Evolutionary conservation across 2,329 filamentous ascomycete genomes (phyloP), one percentile per base, ranked within the genome.

Genomic region (Chrysoporthe austroafricana): DNA sequence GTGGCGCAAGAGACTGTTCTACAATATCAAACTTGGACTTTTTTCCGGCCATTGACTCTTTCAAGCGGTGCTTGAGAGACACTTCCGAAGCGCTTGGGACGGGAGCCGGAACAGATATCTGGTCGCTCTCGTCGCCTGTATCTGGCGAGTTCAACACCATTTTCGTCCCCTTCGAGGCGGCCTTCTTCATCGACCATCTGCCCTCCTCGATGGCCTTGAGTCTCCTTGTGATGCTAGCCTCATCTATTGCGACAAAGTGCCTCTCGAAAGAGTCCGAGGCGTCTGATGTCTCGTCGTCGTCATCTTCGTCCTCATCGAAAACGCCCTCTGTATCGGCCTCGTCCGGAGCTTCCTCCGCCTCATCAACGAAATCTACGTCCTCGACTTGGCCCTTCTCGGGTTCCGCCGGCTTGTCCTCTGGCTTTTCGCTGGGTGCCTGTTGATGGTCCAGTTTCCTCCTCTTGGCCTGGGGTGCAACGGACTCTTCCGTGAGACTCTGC

Each of bases 221-320:
- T n/a, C 81, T 86, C 72, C 80, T 79, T 1, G 84, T 80, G 8
- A 93, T 79, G 54, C 85, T 78, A 6, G 84, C 82, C 61, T 91
- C 86, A 58, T 94, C 86, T 0, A 89, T 88, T 54, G 84, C 84
- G 44, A 88, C 87, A 76, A 96, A 97, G 78, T 97, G 95, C 8
- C 82, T 80, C 71, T 96, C 91, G 74, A 96, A 97, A 0, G 93
- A 91, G 76, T 97, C 92, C 6, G 77, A 76, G 1, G 78, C 71
- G 68, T 79, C 79, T 5, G 73, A 79, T 13, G 32, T 79, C 39
- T 81, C 77, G 70, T 88, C 83, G 60, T 85, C 83, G 16, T 85
- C 82, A 7, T 60, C 68, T 21, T 65, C 52, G 16, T 48, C 57
- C 56, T 86, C 85, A 61, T 83, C 82, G 26, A 73, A 72, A 26